phyloP scores from a whole-genome alignment of 1,139 yeast genomes.

The Lodderomyces elongisporus region DNA sequence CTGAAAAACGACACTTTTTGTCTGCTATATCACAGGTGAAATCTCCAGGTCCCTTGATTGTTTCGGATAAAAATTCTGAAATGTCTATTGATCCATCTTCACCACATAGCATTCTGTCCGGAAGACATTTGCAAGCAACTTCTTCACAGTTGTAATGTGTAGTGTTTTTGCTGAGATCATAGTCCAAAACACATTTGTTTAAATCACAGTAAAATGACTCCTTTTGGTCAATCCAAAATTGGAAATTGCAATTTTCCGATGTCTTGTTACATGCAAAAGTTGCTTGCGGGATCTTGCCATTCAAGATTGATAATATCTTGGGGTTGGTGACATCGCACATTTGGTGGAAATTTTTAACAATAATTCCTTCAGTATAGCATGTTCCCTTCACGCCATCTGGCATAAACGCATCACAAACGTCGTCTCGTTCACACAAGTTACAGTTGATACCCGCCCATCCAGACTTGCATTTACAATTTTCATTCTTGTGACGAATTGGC shows the following conservation, averaged over 20 bases:
- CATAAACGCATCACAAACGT: slow-evolving; percentile 78
- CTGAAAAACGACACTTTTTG: slow-evolving; percentile 71
- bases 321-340: slow-evolving; percentile 93
- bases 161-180: slow-evolving; percentile 56
- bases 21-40: slow-evolving; percentile 68
- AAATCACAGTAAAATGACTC: slow-evolving; percentile 91
- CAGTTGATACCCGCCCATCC: slow-evolving; percentile 97
- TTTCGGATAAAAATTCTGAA: slow-evolving; percentile 84
- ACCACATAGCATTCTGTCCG: slow-evolving; percentile 92
- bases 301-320: slow-evolving; percentile 73
- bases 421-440: slow-evolving; percentile 69
- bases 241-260: slow-evolving; percentile 70
- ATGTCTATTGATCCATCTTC: slow-evolving; percentile 91
- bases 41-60: slow-evolving; percentile 90
- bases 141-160: slow-evolving; percentile 76
- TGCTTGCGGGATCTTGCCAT: slow-evolving; percentile 84
- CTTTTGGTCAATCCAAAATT: slow-evolving; percentile 88
- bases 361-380: slow-evolving; percentile 82
- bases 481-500: slow-evolving; percentile 49
- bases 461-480: slow-evolving; percentile 61
- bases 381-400: slow-evolving; percentile 87
- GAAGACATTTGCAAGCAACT: slow-evolving; percentile 80
- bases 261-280: slow-evolving; percentile 83
- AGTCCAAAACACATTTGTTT: slow-evolving; percentile 61
- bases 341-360: slow-evolving; percentile 77